phyloP scores from a whole-genome alignment of 306 rosid genomes.

The Morella rubra region DNA sequence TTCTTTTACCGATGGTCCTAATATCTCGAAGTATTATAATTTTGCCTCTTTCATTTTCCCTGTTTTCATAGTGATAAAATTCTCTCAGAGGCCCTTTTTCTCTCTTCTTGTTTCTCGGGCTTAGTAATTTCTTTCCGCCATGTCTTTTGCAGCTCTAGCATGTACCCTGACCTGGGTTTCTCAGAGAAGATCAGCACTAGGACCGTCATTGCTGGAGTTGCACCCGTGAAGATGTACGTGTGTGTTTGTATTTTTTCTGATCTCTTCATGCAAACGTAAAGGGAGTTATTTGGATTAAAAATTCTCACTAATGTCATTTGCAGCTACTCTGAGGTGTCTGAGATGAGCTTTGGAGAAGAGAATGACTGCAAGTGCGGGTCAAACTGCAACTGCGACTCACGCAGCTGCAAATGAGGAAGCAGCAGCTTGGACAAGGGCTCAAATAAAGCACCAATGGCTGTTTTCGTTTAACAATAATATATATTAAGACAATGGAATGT shows the following conservation, averaged over 20 bases:
- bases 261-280: too few species aligned
- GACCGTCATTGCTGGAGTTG: conserved; percentile 35
- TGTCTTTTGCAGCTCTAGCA: conserved; percentile 23
- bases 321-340: conserved; percentile 23
- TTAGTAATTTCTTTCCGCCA: neutral
- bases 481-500: neutral
- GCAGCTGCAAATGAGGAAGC: conserved; percentile 29
- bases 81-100: neutral
- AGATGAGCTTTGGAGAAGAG: conserved; percentile 42
- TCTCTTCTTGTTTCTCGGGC: too few species aligned
- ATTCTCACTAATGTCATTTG: neutral
- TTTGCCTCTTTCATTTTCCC: too few species aligned
- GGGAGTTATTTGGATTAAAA: neutral
- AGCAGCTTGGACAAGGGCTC: neutral
- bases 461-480: neutral
- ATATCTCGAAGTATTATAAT: too few species aligned
- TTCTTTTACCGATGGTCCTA: too few species aligned
- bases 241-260: too few species aligned
- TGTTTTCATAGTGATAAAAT: neutral
- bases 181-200: conserved; percentile 31
- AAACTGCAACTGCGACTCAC: conserved; percentile 32
- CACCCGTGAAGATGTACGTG: conserved; percentile 35
- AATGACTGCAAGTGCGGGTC: conserved; percentile 32
- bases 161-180: conserved; percentile 23
- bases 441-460: neutral